Percentiles rank a stretch among this genome's conserved stretches.
These are phyloP conservation scores for Asterochloris sp. DNA, from an alignment of 139 green algal species.

Conservation along the genomic window DNA sequence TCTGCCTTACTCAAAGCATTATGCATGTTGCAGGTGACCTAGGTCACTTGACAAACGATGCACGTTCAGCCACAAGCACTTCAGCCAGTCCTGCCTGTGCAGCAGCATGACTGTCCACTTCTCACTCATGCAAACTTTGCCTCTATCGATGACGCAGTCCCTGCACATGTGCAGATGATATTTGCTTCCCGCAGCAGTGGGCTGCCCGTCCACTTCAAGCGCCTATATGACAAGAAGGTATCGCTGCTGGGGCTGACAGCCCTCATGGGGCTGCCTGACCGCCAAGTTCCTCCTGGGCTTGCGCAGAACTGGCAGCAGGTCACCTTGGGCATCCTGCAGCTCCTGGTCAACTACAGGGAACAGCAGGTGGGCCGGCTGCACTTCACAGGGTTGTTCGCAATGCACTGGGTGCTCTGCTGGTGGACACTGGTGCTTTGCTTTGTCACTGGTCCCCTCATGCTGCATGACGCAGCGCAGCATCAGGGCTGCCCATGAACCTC, in stretches of 20 bases:
- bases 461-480: not conserved
- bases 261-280: conserved; percentile 52
- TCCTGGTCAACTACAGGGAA: conserved; percentile 41
- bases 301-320: conserved; percentile 38
- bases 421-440: not conserved
- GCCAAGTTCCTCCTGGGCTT: conserved; percentile 57
- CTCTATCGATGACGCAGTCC: not conserved
- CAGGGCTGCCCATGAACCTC: not conserved
- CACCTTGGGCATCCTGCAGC: conserved; percentile 31
- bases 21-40: not conserved
- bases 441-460: not conserved
- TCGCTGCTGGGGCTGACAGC: conserved; percentile 62
- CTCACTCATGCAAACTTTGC: too few species aligned
- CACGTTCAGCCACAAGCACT: too few species aligned
- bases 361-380: conserved; percentile 27
- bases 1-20: not conserved
- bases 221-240: conserved; percentile 78
- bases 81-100: not conserved
- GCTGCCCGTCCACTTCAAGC: conserved; percentile 65
- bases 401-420: not conserved
- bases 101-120: not conserved
- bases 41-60: too few species aligned
- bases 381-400: not conserved
- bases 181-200: conserved; percentile 33
- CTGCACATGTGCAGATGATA: conserved; percentile 30